Conservation (phyloP, 208 protist genomes). For the Crithidia acanthocephali region DNA sequence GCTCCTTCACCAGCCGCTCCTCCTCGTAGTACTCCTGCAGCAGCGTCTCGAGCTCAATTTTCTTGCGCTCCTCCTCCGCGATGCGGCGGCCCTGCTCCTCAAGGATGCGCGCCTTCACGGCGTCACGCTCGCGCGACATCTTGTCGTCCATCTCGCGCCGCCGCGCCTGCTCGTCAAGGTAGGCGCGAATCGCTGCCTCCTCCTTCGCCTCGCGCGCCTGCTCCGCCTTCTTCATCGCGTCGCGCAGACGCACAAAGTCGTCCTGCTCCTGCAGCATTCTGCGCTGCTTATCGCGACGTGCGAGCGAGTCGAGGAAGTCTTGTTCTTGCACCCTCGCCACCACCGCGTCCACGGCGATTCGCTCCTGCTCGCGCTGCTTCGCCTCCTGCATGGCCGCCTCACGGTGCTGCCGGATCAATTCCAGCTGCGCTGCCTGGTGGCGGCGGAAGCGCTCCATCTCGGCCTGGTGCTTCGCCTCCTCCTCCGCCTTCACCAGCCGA, state of each 20-base stretch:
- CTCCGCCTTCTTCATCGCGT: conserved; percentile 76
- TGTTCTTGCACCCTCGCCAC: conserved; percentile 87
- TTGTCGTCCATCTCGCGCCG: conserved; percentile 78
- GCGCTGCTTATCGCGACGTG: conserved; percentile 76
- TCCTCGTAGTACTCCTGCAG: conserved; percentile 92
- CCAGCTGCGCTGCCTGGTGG: conserved; percentile 81
- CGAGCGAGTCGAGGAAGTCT: conserved; percentile 77
- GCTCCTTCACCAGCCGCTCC: conserved; percentile 83
- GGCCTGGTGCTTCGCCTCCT: conserved; percentile 53
- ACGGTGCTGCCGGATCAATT: conserved; percentile 78
- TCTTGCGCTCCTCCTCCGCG: conserved; percentile 80
- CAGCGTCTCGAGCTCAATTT: conserved; percentile 85
- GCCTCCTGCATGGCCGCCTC: conserved; percentile 57
- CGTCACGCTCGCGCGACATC: conserved; percentile 72
- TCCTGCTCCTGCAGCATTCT: conserved; percentile 78
- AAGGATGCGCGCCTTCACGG: conserved; percentile 74
- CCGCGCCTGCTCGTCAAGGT: conserved; percentile 73
- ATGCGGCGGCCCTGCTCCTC: conserved; percentile 87
- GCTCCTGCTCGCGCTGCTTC: conserved; percentile 74
- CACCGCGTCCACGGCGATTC: conserved; percentile 88
- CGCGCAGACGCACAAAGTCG: conserved; percentile 80
- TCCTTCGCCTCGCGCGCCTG: conserved; percentile 76
- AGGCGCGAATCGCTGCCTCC: conserved; percentile 80
- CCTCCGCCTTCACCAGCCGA: conserved; percentile 44
- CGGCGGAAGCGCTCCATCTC: conserved; percentile 73